Evolutionary conservation across 345 rosid species (phyloP), one percentile per base, ranked within the genome.

Genomic region (Euphorbia peplus): DNA sequence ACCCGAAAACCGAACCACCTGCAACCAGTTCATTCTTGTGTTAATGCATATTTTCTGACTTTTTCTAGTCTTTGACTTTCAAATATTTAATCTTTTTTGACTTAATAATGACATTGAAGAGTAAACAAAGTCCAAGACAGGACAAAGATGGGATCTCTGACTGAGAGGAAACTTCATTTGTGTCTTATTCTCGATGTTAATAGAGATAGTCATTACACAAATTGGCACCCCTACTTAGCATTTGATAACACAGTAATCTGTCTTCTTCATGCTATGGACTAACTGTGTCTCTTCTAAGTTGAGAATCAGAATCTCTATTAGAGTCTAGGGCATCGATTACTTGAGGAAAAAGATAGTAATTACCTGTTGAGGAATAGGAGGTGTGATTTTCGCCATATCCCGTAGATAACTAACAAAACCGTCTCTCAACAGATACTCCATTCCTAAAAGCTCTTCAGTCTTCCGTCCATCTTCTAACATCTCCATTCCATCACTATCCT

Each of bases 341-440:
- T 32, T 6, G 37, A 32, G 37, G 37, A 32, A 32, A 32, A 32
- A 32, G 15, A 42, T 42, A 42, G 47, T 42, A 16, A 16, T 47
- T 52, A 79, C 82, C 79, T 75, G 82, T 1, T 74, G 79, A 28
- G 82, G 82, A 32, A 79, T 75, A 15, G 82, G 69, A 0, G 74
- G 79, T 15, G 79, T 75, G 52, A 75, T 69, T 67, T 70, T 75
- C 1, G 72, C 77, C 80, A 75, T 69, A 32, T 72, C 75, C 0
- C 77, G 69, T 19, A 79, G 44, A 64, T 75, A 79, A 56, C 72
- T 72, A 51, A 72, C 75, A 24, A 72, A 79, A 30, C 80, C 80
- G 39, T 79, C 77, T 70, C 47, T 79, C 65, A 72, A 42, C 77
- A 75, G 44, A 55, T 75, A 72, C 35, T 75, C 77, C 83, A 75